Conservation (phyloP, 2,329 filamentous ascomycete species). For the Arachnopeziza araneosa region DNA sequence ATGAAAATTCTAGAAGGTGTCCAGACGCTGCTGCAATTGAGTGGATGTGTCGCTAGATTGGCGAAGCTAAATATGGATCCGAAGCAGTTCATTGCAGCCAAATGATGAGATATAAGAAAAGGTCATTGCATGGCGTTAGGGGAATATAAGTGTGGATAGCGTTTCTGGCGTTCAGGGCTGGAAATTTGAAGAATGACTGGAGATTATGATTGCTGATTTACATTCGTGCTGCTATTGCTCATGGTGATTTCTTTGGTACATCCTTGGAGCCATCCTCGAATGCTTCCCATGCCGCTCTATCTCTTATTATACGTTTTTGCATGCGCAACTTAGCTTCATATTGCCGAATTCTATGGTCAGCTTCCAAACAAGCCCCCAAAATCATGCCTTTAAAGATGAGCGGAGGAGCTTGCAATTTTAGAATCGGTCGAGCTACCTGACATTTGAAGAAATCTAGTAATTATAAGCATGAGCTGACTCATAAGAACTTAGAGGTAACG, state of each 20-base stretch:
- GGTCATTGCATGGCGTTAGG: slow-evolving; percentile 21
- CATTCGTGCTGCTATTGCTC: neutral
- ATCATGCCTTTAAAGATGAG: slow-evolving; percentile 49
- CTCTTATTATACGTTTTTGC: slow-evolving; percentile 56
- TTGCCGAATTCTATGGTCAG: slow-evolving; percentile 59
- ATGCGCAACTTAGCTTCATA: slow-evolving; percentile 63
- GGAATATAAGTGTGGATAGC: slow-evolving; percentile 9
- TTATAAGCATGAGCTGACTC: neutral
- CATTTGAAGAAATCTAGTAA: slow-evolving; percentile 69
- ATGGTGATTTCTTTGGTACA: neutral
- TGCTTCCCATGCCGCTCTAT: slow-evolving; percentile 62
- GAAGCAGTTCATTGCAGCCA: slow-evolving; percentile 57
- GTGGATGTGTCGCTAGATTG: slow-evolving; percentile 83
- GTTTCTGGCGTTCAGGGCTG: neutral
- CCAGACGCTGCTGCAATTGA: slow-evolving; percentile 88
- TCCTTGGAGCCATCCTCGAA: slow-evolving; percentile 52
- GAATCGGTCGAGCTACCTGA: slow-evolving; percentile 41
- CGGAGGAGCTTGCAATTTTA: neutral
- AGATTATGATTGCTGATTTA: neutral
- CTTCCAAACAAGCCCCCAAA: slow-evolving; percentile 71
- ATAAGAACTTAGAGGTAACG: slow-evolving; percentile 27
- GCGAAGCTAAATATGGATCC: slow-evolving; percentile 97
- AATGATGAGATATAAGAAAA: slow-evolving; percentile 17
- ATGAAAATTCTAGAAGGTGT: slow-evolving; percentile 99
- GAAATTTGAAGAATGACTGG: slow-evolving; percentile 1